Conservation (phyloP, 495 filamentous ascomycete species). For the Talaromyces liani region DNA sequence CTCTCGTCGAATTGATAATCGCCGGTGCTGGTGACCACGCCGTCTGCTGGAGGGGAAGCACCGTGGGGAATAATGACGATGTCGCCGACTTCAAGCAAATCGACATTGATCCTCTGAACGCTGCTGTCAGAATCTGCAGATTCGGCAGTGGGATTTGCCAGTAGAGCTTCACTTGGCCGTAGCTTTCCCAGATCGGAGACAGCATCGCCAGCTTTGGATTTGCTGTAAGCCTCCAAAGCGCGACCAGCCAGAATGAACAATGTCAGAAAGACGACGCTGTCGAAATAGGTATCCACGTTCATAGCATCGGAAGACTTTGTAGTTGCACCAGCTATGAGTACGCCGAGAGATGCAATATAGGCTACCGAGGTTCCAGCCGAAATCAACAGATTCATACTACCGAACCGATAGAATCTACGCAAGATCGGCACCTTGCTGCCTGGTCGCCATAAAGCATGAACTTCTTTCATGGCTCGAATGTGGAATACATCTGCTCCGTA, state of each 20-base stretch:
- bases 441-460: constrained; percentile 71
- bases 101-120: constrained; percentile 48
- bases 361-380: constrained; percentile 84
- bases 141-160: constrained; percentile 22
- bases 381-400: constrained; percentile 94
- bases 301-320: constrained; percentile 23
- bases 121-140: constrained; percentile 10
- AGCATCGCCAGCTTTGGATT: constrained; percentile 84
- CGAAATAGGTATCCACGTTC: constrained; percentile 72
- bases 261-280: constrained; percentile 89
- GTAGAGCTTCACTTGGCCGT: constrained; percentile 68
- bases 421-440: constrained; percentile 68
- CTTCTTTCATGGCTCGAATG: constrained; percentile 66
- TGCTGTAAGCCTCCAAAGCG: constrained; percentile 85
- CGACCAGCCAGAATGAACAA: constrained; percentile 81
- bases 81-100: constrained; percentile 79
- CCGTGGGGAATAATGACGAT: constrained; percentile 69
- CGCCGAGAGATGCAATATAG: constrained; percentile 75
- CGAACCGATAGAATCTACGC: constrained; percentile 81
- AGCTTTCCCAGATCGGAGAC: constrained; percentile 73
- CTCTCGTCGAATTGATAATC: constrained; percentile 77
- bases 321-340: constrained; percentile 64
- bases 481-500: constrained; percentile 86
- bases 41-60: constrained; percentile 79
- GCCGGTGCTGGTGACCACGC: constrained; percentile 52